Evolutionary conservation across 805 yeast genomes (phyloP).

Genomic region (Sugiyamaella floridensis): DNA sequence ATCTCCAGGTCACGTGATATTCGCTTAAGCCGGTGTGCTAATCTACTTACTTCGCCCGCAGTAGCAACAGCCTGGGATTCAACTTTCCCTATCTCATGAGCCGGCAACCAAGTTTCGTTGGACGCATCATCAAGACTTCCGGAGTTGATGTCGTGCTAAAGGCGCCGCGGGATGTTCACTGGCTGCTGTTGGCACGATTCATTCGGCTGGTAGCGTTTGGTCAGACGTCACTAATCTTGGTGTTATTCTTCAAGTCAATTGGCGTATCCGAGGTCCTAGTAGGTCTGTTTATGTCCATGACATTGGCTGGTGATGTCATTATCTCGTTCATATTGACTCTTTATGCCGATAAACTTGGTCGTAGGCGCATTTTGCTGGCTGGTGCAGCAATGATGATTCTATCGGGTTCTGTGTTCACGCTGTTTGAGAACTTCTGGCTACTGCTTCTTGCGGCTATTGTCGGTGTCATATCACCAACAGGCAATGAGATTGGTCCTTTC

Average conservation of each 20-base stretch:
- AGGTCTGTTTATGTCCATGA: constrained; percentile 45
- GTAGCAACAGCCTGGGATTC: no score
- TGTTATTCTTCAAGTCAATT: constrained; percentile 38
- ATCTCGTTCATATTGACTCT: constrained; percentile 42
- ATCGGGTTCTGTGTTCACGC: constrained; percentile 39
- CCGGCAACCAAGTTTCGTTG: not conserved
- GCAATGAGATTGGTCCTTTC: constrained; percentile 55
- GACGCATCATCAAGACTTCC: constrained; percentile 2
- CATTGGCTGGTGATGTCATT: constrained; percentile 46
- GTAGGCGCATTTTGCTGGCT: constrained; percentile 35
- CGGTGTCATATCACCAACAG: constrained; percentile 54
- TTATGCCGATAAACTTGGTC: constrained; percentile 43
- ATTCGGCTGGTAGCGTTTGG: constrained; percentile 35
- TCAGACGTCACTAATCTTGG: constrained; percentile 35
- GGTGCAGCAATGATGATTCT: constrained; percentile 39
- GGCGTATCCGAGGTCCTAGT: constrained; percentile 38
- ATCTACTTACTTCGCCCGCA: no score
- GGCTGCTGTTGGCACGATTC: constrained; percentile 28
- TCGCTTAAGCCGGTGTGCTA: no score
- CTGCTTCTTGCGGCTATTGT: constrained; percentile 37
- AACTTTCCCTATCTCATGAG: not conserved
- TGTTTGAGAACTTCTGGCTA: constrained; percentile 30
- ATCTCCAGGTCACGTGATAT: no score
- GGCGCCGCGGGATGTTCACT: constrained; percentile 29
- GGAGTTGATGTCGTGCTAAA: constrained; percentile 24